phyloP scores from a whole-genome alignment of 108 stramenopile genomes.

The Fistulifera solaris region DNA sequence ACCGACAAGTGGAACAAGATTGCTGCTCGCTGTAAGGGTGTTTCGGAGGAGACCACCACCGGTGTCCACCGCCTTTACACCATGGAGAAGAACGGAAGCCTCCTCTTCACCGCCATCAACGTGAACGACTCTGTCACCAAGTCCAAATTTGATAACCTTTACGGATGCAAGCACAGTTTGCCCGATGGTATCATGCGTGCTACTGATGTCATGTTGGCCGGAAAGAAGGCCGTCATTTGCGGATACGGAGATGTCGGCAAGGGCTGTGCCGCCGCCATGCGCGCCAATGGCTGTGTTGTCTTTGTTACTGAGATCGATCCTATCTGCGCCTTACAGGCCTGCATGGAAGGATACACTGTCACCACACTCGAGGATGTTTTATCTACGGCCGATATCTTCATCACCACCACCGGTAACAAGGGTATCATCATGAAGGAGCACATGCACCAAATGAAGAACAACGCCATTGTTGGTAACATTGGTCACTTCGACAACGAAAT shows the following conservation, averaged over 20 bases:
- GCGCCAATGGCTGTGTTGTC: constrained; percentile 95
- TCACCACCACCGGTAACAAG: constrained; percentile 99
- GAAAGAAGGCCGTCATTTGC: constrained; percentile 99
- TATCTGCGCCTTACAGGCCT: constrained; percentile 99
- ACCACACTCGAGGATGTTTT: constrained; percentile 86
- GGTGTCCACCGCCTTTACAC: constrained; percentile 99
- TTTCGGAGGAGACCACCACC: constrained; percentile 99
- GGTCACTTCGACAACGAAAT: constrained; percentile 99
- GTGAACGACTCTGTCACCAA: constrained; percentile 99
- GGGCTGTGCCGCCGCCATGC: constrained; percentile 99
- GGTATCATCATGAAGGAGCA: constrained; percentile 91
- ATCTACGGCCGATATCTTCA: constrained; percentile 89
- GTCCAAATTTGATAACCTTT: constrained; percentile 99
- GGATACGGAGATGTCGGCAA: constrained; percentile 99
- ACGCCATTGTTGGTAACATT: constrained; percentile 99
- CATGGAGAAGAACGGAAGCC: constrained; percentile 96
- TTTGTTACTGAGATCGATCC: constrained; percentile 99
- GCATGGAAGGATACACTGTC: constrained; percentile 99
- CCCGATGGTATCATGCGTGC: constrained; percentile 99
- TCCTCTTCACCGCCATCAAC: constrained; percentile 99
- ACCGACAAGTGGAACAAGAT: constrained; percentile 99
- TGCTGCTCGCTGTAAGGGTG: constrained; percentile 89
- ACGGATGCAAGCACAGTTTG: constrained; percentile 99
- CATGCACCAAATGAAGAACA: constrained; percentile 99
- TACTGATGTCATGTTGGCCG: constrained; percentile 99